Base-by-base conservation (phyloP, 2,329 filamentous ascomycete species). In the Dissoconium aciculare region DNA sequence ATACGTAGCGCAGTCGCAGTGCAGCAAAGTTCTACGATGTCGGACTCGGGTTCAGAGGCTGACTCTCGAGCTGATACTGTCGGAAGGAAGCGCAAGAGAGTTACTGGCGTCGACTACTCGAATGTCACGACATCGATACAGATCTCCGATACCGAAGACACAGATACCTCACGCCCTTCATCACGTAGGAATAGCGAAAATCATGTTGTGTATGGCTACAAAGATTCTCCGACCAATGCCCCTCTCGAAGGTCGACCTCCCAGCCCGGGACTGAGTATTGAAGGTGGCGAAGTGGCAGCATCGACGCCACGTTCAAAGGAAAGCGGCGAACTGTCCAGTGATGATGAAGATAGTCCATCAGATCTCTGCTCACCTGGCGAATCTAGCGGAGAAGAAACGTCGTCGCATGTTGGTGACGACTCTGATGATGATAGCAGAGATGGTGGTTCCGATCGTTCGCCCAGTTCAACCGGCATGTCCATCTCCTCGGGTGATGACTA, bases 1-100 rank as follows among this genome's bases (percentile, higher is more conserved):
- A 23, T 21, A 8, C 4, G 25, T 27, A 24, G 15, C 4, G 12
- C 10, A 29, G 4, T n/a, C 16, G 5, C 19, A 26, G 14, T 15
- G 16, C 31, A 15, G n/a, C n/a, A 15, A 13, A 17, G 21, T 11
- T 16, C 17, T n/a, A 17, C 13, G 17, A 15, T 28, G 17, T 12
- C 15, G 12, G 32, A 32, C 29, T 35, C 33, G 15, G 33, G 26
- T 14, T 32, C 29, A n/a, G 33, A 32, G 14, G 15, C 24, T 14
- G 33, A 35, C 9, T 35, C 33, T 5, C 24, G 33, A 9, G 27
- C 33, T 6, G 17, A 26, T 12, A 30, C 33, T 12, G 28, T 35
- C 5, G 33, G 33, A 6, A 19, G 33, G 15, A 35, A 32, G 33
- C 33, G 33, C 26, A 28, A 13, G 11, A 15, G 27, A 19, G 17